phyloP scores from a whole-genome alignment of 495 filamentous ascomycete species.

The Mytilinidion resinicola region DNA sequence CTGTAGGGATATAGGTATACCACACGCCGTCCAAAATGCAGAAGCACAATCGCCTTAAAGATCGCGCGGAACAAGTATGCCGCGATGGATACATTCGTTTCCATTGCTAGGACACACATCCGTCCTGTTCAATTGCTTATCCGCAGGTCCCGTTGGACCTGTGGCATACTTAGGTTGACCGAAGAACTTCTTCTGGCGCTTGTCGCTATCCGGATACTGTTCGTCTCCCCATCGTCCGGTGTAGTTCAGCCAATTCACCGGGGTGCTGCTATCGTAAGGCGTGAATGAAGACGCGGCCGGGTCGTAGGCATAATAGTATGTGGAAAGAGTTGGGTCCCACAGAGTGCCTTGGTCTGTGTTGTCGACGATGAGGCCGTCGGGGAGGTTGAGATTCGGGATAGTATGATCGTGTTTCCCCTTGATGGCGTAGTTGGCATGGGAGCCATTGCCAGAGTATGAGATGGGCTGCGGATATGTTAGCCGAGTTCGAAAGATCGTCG shows the following conservation, averaged over 20 bases:
- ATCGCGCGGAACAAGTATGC: not conserved
- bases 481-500: not conserved
- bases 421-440: conserved; percentile 30
- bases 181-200: conserved; percentile 9
- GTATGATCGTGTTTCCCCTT: conserved; percentile 47
- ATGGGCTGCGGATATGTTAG: not conserved
- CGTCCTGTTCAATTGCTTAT: conserved; percentile 12
- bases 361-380: conserved; percentile 56
- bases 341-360: conserved; percentile 47
- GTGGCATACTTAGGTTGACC: not conserved
- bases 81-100: not conserved
- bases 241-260: conserved; percentile 27
- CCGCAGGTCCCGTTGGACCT: conserved; percentile 11
- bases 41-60: too few relatives aligned
- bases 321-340: conserved; percentile 26
- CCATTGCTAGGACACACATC: conserved; percentile 10
- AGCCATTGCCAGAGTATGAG: conserved; percentile 24
- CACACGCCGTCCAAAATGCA: too few relatives aligned
- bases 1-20: too few relatives aligned
- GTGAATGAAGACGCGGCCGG: not conserved
- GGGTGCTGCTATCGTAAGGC: conserved; percentile 19
- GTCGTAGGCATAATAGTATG: conserved; percentile 23
- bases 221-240: conserved; percentile 28
- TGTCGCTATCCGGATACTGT: conserved; percentile 26
- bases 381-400: conserved; percentile 59